These are phyloP conservation scores for Syncephalastrum contaminatum DNA, from an alignment of 371 early-diverging fungal species.

Conservation along the genomic window DNA sequence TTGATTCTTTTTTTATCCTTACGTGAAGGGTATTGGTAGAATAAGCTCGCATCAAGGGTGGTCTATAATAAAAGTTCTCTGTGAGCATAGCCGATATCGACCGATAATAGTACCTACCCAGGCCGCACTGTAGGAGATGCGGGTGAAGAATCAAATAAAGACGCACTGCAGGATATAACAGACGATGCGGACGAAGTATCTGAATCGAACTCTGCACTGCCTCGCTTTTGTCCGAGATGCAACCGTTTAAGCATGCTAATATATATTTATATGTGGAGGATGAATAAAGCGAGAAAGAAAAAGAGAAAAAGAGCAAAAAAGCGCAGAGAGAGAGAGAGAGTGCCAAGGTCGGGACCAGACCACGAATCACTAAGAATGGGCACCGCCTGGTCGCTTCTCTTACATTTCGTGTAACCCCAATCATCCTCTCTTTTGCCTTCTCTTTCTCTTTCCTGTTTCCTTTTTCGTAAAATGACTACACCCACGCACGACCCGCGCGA, in stretches of 20 bases:
- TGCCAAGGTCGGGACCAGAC: slow-evolving; percentile 7
- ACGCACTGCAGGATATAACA: no score
- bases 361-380: slow-evolving; percentile 2
- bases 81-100: no score
- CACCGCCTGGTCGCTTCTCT: neutral
- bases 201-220: neutral
- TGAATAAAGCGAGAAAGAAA: slow-evolving; percentile 1
- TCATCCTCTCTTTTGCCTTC: neutral
- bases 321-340: neutral
- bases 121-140: no score
- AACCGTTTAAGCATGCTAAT: no score
- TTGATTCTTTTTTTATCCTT: neutral
- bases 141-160: neutral
- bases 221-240: no score
- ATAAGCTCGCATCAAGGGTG: neutral
- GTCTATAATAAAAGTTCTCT: no score
- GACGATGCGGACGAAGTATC: neutral
- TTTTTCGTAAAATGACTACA: slow-evolving; percentile 7
- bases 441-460: neutral
- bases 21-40: slow-evolving; percentile 5
- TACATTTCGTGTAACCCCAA: neutral
- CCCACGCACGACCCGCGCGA: slow-evolving; percentile 32
- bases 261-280: neutral
- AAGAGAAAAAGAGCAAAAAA: slow-evolving; percentile 3
- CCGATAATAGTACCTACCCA: no score